Base-by-base conservation (phyloP, 768 basidiomycete genomes). In the Paxillus rubicundulus region DNA sequence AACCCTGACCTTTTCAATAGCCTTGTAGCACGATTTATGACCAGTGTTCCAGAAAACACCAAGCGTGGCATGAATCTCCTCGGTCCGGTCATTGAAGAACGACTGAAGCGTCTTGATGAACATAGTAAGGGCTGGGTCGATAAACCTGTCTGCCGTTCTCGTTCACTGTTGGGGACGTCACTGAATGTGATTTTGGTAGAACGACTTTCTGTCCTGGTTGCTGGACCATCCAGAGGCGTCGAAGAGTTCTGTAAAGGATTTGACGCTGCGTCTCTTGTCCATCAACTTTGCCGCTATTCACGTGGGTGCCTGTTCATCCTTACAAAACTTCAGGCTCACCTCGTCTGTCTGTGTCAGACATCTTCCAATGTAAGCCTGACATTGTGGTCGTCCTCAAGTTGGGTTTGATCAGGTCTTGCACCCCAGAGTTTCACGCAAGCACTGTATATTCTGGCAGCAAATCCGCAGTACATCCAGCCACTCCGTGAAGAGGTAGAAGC, bases 401-500 rank as follows among this genome's bases (percentile, higher is more conserved):
- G 37, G 40, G 17, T 59, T 47, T 8, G 7, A 38, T 28, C 5
- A 9, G 10, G 7, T 20, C 34, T 53, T 4, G 33, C 39, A 17
- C 28, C 39, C 9, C 21, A 73, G 72, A 64, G 53, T 30, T 64
- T 74, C 30, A 67, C 67, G 0, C 68, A 71, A 24, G 71, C 70
- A 0, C 54, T 77, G 0, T 70, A 65, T 39, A 51, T 66, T 44
- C 67, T 77, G 5, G 74, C 72, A 4, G 64, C 70, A 0, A 49
- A 69, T 21, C 72, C 74, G 3, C 55, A 72, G 46, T 73, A 65
- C 39, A 49, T 69, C 3, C 58, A 62, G 18, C 63, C 69, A 1
- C 61, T 79, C 4, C 69, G 76, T 0, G 65, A 72, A 37, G 77
- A 79, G 53, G 61, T 72, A 12, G 71, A 74, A 28, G 33, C 43